These are phyloP conservation scores for Cucurbita moschata DNA, from an alignment of 306 rosid genomes.

Conservation along the genomic window DNA sequence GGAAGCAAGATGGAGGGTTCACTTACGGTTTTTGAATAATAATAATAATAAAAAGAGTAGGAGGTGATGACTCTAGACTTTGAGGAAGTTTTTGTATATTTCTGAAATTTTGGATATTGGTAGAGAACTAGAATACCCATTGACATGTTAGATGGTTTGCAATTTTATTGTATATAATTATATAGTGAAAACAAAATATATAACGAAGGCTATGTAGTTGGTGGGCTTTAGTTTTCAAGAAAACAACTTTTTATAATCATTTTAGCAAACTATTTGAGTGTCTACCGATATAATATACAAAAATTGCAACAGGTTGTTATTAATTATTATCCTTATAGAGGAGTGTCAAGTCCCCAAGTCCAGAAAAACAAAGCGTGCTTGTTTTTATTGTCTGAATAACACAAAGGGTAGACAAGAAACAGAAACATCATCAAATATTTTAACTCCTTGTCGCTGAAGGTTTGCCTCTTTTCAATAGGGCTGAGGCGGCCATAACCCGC, in stretches of 20 bases:
- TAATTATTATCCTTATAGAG: neutral
- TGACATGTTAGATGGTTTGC: neutral
- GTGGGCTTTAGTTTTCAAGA: neutral
- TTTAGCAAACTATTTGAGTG: neutral
- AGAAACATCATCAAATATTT: neutral
- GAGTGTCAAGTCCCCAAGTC: neutral
- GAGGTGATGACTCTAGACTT: neutral
- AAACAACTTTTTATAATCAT: neutral
- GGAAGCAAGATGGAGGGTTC: neutral
- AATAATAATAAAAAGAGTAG: neutral
- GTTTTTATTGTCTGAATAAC: neutral
- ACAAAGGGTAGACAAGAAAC: neutral
- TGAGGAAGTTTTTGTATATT: neutral
- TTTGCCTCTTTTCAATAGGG: neutral
- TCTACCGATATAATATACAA: neutral
- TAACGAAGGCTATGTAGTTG: neutral
- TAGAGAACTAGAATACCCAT: neutral
- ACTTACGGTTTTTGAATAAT: neutral
- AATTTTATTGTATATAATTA: neutral
- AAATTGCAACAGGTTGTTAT: neutral
- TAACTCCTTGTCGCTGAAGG: neutral
- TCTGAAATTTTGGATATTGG: neutral
- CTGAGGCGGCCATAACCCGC: neutral
- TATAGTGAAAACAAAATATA: neutral
- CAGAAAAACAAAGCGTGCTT: neutral